Evolutionary conservation across 2,329 filamentous ascomycete species (phyloP).

Genomic region (Sclerotiophoma versabilis): DNA sequence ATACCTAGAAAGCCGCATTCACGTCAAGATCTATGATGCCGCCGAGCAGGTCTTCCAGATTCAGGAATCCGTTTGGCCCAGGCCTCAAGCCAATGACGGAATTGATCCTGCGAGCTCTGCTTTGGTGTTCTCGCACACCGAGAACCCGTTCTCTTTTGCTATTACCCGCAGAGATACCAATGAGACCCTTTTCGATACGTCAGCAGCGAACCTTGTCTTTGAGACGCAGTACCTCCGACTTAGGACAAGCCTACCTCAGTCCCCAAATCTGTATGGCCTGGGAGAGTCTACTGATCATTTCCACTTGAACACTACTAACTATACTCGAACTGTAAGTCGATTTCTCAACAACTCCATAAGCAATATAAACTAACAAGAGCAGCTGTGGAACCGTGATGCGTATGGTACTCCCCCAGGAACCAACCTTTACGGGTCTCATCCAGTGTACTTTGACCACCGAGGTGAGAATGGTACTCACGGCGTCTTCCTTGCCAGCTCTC

Average conservation of each 20-base stretch:
- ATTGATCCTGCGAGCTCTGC: constrained; percentile 49
- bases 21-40: constrained; percentile 75
- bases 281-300: constrained; percentile 78
- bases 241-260: constrained; percentile 70
- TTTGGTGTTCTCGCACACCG: constrained; percentile 62
- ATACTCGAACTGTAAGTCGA: constrained; percentile 61
- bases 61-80: constrained; percentile 70
- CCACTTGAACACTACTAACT: constrained; percentile 71
- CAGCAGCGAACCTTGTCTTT: constrained; percentile 72
- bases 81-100: constrained; percentile 55
- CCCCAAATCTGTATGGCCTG: constrained; percentile 76
- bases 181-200: constrained; percentile 73
- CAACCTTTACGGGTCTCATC: constrained; percentile 77
- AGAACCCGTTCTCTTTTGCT: constrained; percentile 71
- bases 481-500: constrained; percentile 45
- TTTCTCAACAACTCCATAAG: too few relatives aligned
- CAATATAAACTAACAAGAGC: constrained; percentile 37
- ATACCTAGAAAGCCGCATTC: constrained; percentile 65
- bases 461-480: constrained; percentile 51
- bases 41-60: constrained; percentile 75
- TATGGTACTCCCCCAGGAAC: constrained; percentile 65
- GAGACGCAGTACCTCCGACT: constrained; percentile 78
- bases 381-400: constrained; percentile 74
- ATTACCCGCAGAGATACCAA: constrained; percentile 64
- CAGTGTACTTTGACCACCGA: constrained; percentile 78